Conservation (phyloP, 2,329 filamentous ascomycete species). For the Pseudogymnoascus sp. region DNA sequence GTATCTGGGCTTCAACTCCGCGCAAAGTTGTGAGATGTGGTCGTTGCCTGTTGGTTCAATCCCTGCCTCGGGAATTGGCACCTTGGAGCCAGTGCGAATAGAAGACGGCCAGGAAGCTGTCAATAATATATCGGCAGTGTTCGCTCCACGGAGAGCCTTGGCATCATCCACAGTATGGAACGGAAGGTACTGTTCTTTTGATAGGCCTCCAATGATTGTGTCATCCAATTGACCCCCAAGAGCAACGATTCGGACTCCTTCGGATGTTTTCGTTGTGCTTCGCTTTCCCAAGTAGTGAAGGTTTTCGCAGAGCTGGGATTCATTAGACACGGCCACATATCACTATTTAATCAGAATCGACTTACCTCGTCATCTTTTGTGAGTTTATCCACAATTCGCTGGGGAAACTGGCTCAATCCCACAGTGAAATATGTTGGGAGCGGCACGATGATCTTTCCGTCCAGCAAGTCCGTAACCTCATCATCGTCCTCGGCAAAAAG, state of each 20-base stretch:
- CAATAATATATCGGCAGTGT: conserved; percentile 76
- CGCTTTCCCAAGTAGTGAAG: conserved; percentile 84
- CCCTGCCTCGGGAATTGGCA: conserved; percentile 47
- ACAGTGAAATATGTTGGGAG: conserved; percentile 88
- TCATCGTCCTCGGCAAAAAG: conserved; percentile 65
- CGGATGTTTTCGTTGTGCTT: conserved; percentile 79
- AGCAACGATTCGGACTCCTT: conserved; percentile 80
- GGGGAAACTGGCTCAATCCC: conserved; percentile 65
- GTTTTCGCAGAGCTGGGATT: conserved; percentile 69
- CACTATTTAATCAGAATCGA: conserved; percentile 20
- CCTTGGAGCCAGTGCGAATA: conserved; percentile 62
- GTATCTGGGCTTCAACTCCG: conserved; percentile 79
- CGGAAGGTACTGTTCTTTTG: conserved; percentile 67
- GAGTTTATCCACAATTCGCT: conserved; percentile 63
- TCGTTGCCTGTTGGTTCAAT: conserved; percentile 49
- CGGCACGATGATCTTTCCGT: conserved; percentile 65
- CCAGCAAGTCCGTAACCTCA: conserved; percentile 55
- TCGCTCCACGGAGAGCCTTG: conserved; percentile 65
- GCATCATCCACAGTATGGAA: conserved; percentile 73
- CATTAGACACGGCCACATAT: background rate
- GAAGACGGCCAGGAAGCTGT: conserved; percentile 79
- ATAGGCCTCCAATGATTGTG: conserved; percentile 53
- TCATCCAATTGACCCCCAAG: conserved; percentile 68
- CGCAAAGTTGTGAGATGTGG: conserved; percentile 70
- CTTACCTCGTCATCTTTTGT: conserved; percentile 56